A percentile compares a stretch with the other conserved stretches of the same genome.
Conservation (phyloP, 2,329 filamentous ascomycete genomes). For the Domatiomyces globalis region DNA sequence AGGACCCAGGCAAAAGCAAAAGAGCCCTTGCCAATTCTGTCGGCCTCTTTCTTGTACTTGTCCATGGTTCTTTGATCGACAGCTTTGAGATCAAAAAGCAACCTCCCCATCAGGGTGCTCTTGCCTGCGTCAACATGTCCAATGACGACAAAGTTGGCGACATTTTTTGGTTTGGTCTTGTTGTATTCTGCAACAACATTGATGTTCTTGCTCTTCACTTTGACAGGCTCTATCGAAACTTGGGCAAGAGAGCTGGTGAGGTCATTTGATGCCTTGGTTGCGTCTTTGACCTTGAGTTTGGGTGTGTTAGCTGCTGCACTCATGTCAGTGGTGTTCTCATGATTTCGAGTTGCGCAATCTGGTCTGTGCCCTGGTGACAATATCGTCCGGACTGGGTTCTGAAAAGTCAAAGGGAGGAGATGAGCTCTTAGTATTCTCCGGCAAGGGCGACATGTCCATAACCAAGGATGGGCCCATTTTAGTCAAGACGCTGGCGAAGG, state of each 20-base stretch:
- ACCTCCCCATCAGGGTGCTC: slow-evolving; percentile 91
- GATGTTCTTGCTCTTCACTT: slow-evolving; percentile 58
- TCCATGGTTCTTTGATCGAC: slow-evolving; percentile 81
- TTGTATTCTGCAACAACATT: slow-evolving; percentile 72
- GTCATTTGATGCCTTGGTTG: slow-evolving; percentile 9
- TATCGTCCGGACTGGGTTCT: slow-evolving; percentile 80
- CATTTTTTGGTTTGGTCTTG: slow-evolving; percentile 60
- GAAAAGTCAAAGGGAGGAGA: slow-evolving; percentile 48
- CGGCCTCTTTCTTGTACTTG: slow-evolving; percentile 74
- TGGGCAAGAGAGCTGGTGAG: slow-evolving; percentile 36
- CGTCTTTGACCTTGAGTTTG: slow-evolving; percentile 26
- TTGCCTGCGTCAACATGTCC: slow-evolving; percentile 97
- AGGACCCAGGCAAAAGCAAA: slow-evolving; percentile 96
- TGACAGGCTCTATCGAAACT: slow-evolving; percentile 36
- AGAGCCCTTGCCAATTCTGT: slow-evolving; percentile 82
- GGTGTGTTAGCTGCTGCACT: slow-evolving; percentile 22
- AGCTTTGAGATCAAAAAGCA: slow-evolving; percentile 75
- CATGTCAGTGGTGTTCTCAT: neutral
- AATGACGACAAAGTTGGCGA: slow-evolving; percentile 82
- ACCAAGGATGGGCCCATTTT: slow-evolving; percentile 10
- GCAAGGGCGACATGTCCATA: slow-evolving; percentile 19
- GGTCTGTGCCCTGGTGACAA: slow-evolving; percentile 70
- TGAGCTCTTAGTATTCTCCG: neutral
- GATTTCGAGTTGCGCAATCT: neutral
- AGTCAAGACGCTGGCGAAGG: slow-evolving; percentile 17